A percentile compares a stretch with the other conserved stretches of the same genome.
phyloP scores from a whole-genome alignment of 495 filamentous ascomycete genomes.

The Trichodelitschia bisporula region DNA sequence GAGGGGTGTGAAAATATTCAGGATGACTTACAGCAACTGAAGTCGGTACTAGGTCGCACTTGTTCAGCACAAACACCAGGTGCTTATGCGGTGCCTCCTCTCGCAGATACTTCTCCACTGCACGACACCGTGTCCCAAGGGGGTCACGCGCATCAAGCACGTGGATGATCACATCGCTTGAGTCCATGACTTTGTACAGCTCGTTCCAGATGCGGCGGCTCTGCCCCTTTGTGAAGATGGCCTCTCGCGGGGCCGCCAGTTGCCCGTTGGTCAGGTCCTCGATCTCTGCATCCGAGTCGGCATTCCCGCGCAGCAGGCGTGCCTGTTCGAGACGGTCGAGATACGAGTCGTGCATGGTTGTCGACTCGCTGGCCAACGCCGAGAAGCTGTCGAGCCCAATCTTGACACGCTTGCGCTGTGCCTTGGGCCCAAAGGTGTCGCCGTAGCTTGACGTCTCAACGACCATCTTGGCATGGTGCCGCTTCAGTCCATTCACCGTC shows the following conservation, averaged over 20 bases:
- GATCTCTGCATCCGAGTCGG: constrained; percentile 21
- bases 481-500: constrained; percentile 63
- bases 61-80: constrained; percentile 78
- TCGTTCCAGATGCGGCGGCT: constrained; percentile 96
- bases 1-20: not conserved
- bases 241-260: constrained; percentile 49
- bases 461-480: constrained; percentile 83
- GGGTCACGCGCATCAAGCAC: constrained; percentile 20
- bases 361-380: constrained; percentile 58
- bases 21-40: constrained; percentile 63
- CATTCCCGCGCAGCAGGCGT: constrained; percentile 29
- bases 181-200: constrained; percentile 49
- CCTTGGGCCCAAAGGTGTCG: constrained; percentile 85
- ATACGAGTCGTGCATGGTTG: constrained; percentile 54
- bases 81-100: constrained; percentile 93
- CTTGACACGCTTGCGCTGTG: constrained; percentile 78
- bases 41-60: constrained; percentile 88
- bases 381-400: constrained; percentile 53
- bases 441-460: constrained; percentile 66
- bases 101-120: constrained; percentile 79
- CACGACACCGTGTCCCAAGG: constrained; percentile 28
- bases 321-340: constrained; percentile 52
- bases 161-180: constrained; percentile 17
- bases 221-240: constrained; percentile 85
- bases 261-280: constrained; percentile 21